Percentiles rank a stretch among this genome's conserved stretches.
Evolutionary conservation across 805 yeast species (phyloP).

Genomic region (Isabelozyma pseudorhagii): DNA sequence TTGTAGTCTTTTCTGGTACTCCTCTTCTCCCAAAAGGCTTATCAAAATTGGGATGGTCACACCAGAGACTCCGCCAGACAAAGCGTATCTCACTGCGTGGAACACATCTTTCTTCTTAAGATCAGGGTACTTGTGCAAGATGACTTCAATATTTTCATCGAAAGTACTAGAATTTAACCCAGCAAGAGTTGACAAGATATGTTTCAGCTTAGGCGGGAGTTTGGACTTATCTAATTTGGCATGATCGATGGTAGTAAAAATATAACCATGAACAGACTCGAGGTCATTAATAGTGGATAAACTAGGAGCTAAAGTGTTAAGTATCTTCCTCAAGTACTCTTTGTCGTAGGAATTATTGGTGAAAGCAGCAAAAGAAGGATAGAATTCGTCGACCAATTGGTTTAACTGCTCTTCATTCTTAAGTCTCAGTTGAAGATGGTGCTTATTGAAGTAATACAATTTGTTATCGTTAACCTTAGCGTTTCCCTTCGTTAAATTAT

Average conservation of each 20-base stretch:
- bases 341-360: constrained; percentile 10
- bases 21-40: constrained; percentile 49
- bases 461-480: constrained; percentile 85
- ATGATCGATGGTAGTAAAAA: constrained; percentile 41
- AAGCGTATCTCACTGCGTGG: constrained; percentile 60
- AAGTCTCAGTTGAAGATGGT: constrained; percentile 51
- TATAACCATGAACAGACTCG: constrained; percentile 41
- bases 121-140: constrained; percentile 2
- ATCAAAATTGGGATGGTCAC: constrained; percentile 58
- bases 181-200: constrained; percentile 12
- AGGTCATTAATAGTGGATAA: constrained; percentile 57
- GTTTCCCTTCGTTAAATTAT: constrained; percentile 85
- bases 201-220: constrained; percentile 10
- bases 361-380: constrained; percentile 12
- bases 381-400: constrained; percentile 31
- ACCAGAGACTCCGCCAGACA: constrained; percentile 72
- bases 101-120: constrained; percentile 43
- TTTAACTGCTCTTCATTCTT: constrained; percentile 30
- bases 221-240: constrained; percentile 7
- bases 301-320: constrained; percentile 46
- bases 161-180: constrained; percentile 5
- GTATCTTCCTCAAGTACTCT: constrained; percentile 27
- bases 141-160: constrained; percentile 8
- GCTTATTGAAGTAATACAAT: constrained; percentile 72
- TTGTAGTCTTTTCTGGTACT: constrained; percentile 24